Conservation (phyloP, 2,329 filamentous ascomycete genomes). For the Stachybotrys chlorohalonatus region DNA sequence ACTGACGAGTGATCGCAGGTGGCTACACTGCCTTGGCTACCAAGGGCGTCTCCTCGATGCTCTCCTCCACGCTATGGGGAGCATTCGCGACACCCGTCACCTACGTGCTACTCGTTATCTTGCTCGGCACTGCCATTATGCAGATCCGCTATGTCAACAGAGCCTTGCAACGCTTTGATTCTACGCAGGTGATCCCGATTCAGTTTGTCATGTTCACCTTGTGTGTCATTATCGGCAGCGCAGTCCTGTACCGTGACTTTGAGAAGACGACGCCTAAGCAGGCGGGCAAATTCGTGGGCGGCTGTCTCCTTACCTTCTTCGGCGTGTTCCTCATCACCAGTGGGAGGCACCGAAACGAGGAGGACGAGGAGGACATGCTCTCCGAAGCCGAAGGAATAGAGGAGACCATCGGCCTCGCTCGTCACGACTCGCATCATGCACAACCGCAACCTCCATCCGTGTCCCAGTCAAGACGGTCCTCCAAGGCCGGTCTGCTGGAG, state of each 20-base stretch:
- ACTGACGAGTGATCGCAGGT: slow-evolving; percentile 37
- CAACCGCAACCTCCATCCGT: slow-evolving; percentile 13
- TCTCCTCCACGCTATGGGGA: slow-evolving; percentile 83
- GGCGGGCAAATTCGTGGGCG: slow-evolving; percentile 77
- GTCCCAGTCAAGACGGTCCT: slow-evolving; percentile 36
- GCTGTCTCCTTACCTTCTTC: slow-evolving; percentile 85
- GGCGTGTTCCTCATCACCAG: slow-evolving; percentile 97
- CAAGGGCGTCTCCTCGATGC: slow-evolving; percentile 90
- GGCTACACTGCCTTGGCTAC: slow-evolving; percentile 96
- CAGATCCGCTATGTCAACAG: slow-evolving; percentile 96
- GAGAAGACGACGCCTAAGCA: slow-evolving; percentile 68
- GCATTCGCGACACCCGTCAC: slow-evolving; percentile 88
- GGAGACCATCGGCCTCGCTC: slow-evolving; percentile 50
- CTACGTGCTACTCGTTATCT: slow-evolving; percentile 71
- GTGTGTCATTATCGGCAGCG: slow-evolving; percentile 89
- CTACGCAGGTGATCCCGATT: slow-evolving; percentile 94
- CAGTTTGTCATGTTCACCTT: slow-evolving; percentile 97
- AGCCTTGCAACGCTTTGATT: slow-evolving; percentile 82
- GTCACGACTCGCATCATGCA: slow-evolving; percentile 32
- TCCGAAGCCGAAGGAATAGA: slow-evolving; percentile 51
- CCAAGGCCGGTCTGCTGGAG: slow-evolving; percentile 35
- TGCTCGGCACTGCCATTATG: slow-evolving; percentile 82
- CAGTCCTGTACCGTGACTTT: slow-evolving; percentile 89
- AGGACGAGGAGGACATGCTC: slow-evolving; percentile 44
- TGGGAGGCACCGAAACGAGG: slow-evolving; percentile 54